Evolutionary conservation across 2,329 filamentous ascomycete genomes (phyloP).

Genomic region (Penicillium sp.): DNA sequence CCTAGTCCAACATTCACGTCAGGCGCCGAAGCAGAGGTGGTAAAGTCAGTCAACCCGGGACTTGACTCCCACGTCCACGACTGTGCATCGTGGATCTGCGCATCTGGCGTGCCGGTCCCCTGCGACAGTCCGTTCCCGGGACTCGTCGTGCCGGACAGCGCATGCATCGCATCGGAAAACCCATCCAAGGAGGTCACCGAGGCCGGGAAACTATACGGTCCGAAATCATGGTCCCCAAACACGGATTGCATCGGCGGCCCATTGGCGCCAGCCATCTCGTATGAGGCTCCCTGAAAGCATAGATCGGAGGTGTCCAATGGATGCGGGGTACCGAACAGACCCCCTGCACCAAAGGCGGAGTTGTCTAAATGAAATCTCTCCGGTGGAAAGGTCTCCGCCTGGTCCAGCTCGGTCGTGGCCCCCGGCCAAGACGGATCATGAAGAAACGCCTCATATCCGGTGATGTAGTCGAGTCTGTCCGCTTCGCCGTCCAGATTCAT

Average conservation of each 20-base stretch:
- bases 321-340: not conserved
- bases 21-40: not conserved
- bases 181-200: not conserved
- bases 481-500: no score
- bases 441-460: not conserved
- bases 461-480: not conserved
- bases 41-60: not conserved
- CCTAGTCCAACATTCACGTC: not conserved
- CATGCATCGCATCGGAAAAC: conserved; percentile 1
- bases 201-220: not conserved
- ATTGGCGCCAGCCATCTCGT: not conserved
- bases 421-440: not conserved
- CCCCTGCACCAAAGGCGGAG: not conserved
- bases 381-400: not conserved
- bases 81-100: not conserved
- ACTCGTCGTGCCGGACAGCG: not conserved
- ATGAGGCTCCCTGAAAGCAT: not conserved
- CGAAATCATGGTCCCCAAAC: not conserved
- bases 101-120: not conserved
- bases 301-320: not conserved
- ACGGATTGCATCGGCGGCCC: not conserved
- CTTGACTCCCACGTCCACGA: not conserved
- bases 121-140: not conserved
- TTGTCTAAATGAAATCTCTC: not conserved
- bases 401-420: not conserved